Base-by-base conservation (phyloP, 2,329 filamentous ascomycete species). In the Sclerotiophoma versabilis region DNA sequence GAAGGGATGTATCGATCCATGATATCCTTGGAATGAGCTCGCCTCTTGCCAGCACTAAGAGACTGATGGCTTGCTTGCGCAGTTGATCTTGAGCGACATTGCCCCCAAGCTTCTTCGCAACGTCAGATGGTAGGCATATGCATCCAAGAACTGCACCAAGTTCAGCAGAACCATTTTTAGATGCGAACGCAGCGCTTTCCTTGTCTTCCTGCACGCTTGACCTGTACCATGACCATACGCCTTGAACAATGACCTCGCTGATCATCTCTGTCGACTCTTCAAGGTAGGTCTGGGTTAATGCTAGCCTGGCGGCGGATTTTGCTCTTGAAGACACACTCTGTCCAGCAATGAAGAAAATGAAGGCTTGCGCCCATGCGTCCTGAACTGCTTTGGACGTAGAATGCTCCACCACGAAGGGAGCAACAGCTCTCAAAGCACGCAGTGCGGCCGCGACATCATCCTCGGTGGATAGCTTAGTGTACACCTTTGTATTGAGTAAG, bases 1-100 rank as follows among this genome's bases (percentile, higher is more conserved):
- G 86, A 49, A 98, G 81, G 68, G 91, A 96, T 3, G 92, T 78
- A 34, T 95, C 88, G 67, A 99, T 98, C 96, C 96, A 99, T 57
- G 85, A 90, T 17, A 87, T 82, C 54, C 85, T 84, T 0, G 92
- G 88, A 54, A 98, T 84, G 29, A 99, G 78, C 55, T 93, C 87
- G 17, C 87, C 82, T 20, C 91, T 89, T 50, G 90, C 89, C 22
- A 99, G 80, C 15, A 96, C 87, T 15, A 96, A 79, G 4, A 97
- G 77, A 5, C 85, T 84, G 60, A 92, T 85, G 64, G 96, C 86
- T 71, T 96, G 92, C 20, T 78, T 75, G 63, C 90, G 85, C 8
- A 93, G 71, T 12, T 79, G 65, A 19, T 81, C 75, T 49, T 78
- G 71, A 30, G 81, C 74, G n/a, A 83, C 70, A 15, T 73, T 72